Base-by-base conservation (phyloP, 768 basidiomycete species). In the Kwoniella sp. region DNA sequence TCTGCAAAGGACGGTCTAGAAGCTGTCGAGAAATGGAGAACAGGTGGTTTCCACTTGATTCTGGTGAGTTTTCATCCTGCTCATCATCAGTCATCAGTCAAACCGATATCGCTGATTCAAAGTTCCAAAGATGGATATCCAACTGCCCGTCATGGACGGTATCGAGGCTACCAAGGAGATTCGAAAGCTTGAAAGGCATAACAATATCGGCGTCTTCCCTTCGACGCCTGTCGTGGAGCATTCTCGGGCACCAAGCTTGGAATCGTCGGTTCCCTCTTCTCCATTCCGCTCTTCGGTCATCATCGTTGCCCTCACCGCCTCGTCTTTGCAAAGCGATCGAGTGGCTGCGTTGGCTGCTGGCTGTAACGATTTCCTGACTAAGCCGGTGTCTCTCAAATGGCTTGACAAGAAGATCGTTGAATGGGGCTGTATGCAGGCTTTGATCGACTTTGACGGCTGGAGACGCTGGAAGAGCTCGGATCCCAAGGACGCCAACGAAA, bases 131-230 rank as follows among this genome's bases (percentile, higher is more conserved):
- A 99, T 99, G 96, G 96, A 99, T 83, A 98, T 99, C 59, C 95
- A 98, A 82, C 93, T 99, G 87, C 96, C 96, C 9, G 89, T 98
- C 72, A 98, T 96, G 91, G 92, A 95, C 81, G 96, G 96, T 34
- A 96, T 98, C 55, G 87, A 92, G 77, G 96, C 96, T 7, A 99
- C 96, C 2, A 93, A 93, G 73, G 91, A 94, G 79, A 99, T 99
- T 64, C 86, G 96, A 57, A 86, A 88, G 59, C 81, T 94, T 48
- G 95, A 98, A 78, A 89, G 87, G 72, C 66, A 81, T 38, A 86
- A 87, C 55, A 83, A 86, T 53, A 86, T 87, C 51, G 88, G 87
- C 8, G 89, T 86, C 73, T 88, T 86, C 48, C 88, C 89, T 11
- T 82, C 86, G 9, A 90, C 89, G 0, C 90, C 91, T 2, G 84